Conservation (phyloP, 1,139 yeast genomes). For the Torulaspora pretoriensis region DNA sequence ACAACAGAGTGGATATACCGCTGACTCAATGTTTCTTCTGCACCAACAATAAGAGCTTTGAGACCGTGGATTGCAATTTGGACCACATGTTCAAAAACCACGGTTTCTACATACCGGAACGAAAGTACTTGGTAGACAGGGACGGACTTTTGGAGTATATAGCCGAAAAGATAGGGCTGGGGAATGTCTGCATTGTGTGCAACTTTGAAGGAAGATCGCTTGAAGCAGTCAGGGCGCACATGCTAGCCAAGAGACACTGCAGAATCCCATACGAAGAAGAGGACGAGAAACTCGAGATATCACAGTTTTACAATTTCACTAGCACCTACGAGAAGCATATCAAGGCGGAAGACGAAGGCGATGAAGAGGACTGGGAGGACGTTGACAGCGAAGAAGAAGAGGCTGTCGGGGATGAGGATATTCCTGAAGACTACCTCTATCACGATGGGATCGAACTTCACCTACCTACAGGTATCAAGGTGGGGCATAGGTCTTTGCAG, state of each 20-base stretch:
- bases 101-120: constrained; percentile 87
- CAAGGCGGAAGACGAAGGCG: constrained; percentile 39
- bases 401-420: constrained; percentile 49
- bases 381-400: constrained; percentile 45
- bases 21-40: constrained; percentile 77
- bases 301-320: constrained; percentile 86
- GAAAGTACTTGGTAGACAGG: constrained; percentile 60
- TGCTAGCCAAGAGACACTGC: constrained; percentile 83
- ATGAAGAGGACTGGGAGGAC: constrained; percentile 41
- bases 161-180: constrained; percentile 88
- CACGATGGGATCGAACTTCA: constrained; percentile 73
- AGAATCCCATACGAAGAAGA: constrained; percentile 83
- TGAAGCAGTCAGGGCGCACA: constrained; percentile 90
- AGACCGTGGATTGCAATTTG: constrained; percentile 56
- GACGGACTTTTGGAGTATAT: constrained; percentile 73
- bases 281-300: constrained; percentile 80
- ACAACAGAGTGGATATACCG: constrained; percentile 65
- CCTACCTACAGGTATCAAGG: constrained; percentile 78
- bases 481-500: constrained; percentile 86
- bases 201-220: constrained; percentile 78
- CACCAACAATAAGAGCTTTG: constrained; percentile 44
- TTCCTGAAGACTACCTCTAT: constrained; percentile 46
- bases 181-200: constrained; percentile 85
- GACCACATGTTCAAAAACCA: constrained; percentile 72
- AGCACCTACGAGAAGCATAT: constrained; percentile 47